Base-by-base conservation (phyloP, 371 early-diverging fungal species). In the Haplosporangium sp. region DNA sequence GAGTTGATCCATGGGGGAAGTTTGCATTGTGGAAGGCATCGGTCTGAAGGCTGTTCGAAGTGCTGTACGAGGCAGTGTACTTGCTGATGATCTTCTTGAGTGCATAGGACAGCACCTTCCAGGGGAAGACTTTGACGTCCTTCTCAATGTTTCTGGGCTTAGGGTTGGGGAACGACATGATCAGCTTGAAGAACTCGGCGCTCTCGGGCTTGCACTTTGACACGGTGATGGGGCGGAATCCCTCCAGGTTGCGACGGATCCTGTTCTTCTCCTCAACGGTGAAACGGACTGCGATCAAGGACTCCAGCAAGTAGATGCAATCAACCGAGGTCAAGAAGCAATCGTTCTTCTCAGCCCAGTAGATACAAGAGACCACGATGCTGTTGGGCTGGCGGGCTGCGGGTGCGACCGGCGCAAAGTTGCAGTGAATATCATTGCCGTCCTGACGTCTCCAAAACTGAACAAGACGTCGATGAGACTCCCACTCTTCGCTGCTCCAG, bases 131-230 rank as follows among this genome's bases (percentile, higher is more conserved):
- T 80, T 94, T 94, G 83, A 94, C 91, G 57, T 94, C 93, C 69
- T 95, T 95, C 82, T 94, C 94, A 59, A 94, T 94, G 72, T 94
- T 94, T 45, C 95, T 82, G 38, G 95, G 95, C 82, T 92, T 93
- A 51, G 95, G 94, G 69, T 91, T 90, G 6, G 92, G 91, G 70
- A 92, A 95, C 14, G 87, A 82, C 95, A 95, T 95, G 75, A 95
- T 91, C 57, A 90, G 69, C 76, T 90, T 90, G 84, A 92, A 95
- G 72, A 95, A 93, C 13, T 89, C 91, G 16, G 90, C 88, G 42
- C 89, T 87, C 23, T 93, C 91, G 5, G 88, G 77, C 66, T 91
- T 91, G 80, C 88, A 86, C 80, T 95, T 95, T 71, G 90, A 87
- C 13, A 93, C 91, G 0, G 94, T 94, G 43, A 91, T 72, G 3